Evolutionary conservation across 1,284 basidiomycete species (phyloP).

Genomic region (Sporisorium exsertum): DNA sequence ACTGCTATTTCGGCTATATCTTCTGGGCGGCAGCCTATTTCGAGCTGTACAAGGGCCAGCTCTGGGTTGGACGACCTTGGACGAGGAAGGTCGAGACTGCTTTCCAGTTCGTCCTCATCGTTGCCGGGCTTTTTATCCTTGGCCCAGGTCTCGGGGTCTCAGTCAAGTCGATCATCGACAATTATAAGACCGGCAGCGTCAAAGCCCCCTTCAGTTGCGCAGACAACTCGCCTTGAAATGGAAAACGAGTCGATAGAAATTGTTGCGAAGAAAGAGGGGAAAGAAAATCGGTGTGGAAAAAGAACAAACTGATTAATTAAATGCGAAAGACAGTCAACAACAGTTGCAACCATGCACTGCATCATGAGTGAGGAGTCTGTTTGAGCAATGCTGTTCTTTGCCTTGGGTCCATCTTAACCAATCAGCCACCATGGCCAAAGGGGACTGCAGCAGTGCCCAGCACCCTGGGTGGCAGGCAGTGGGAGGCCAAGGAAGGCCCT

Average conservation of each 20-base stretch:
- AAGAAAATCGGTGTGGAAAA: too few relatives aligned
- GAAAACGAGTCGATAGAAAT: neutral
- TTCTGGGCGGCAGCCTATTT: conserved; percentile 72
- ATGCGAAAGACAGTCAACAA: too few relatives aligned
- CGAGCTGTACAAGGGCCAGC: conserved; percentile 69
- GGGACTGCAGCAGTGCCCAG: too few relatives aligned
- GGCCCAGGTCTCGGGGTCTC: conserved; percentile 71
- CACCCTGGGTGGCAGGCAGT: too few relatives aligned
- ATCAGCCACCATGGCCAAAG: too few relatives aligned
- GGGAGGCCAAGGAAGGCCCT: too few relatives aligned
- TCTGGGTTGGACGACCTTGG: conserved; percentile 57
- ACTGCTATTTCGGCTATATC: conserved; percentile 70
- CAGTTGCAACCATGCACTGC: too few relatives aligned
- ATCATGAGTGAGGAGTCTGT: too few relatives aligned
- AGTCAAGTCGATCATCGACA: conserved; percentile 71
- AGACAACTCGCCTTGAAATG: conserved; percentile 46
- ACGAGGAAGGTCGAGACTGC: conserved; percentile 54
- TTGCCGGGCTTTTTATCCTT: conserved; percentile 71
- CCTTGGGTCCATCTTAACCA: too few relatives aligned
- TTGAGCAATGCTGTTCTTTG: too few relatives aligned
- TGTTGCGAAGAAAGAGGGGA: too few relatives aligned
- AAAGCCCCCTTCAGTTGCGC: conserved; percentile 61
- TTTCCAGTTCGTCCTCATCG: conserved; percentile 70
- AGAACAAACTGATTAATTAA: too few relatives aligned
- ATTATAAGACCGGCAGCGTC: conserved; percentile 64